Percentiles rank a stretch among this genome's conserved stretches.
These are phyloP conservation scores for Exobasidium cylindrosporum DNA, from an alignment of 1,284 basidiomycete genomes.

Conservation along the genomic window DNA sequence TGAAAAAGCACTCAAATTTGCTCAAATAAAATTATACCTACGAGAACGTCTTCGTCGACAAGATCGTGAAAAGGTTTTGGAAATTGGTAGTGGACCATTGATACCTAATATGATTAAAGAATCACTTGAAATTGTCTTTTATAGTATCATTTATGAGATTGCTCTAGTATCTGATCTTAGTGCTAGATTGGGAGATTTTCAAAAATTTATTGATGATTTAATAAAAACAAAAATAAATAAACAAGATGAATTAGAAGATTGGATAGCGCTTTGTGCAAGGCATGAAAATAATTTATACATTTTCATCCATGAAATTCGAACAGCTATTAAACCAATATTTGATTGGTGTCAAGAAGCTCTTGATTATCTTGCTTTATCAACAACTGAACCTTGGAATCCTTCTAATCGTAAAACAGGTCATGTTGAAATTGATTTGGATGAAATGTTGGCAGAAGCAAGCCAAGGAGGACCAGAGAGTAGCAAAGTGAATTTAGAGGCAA, in stretches of 20 bases:
- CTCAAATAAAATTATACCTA: conserved; percentile 16
- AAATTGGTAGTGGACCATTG: conserved; percentile 17
- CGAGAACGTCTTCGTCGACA: conserved; percentile 16
- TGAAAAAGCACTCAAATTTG: conserved; percentile 13
- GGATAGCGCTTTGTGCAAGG: conserved; percentile 19
- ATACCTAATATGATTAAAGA: conserved; percentile 18
- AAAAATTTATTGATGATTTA: conserved; percentile 20
- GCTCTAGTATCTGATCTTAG: conserved; percentile 13
- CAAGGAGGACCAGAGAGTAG: no score
- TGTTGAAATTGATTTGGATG: conserved; percentile 19
- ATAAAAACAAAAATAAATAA: conserved; percentile 1
- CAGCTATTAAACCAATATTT: conserved; percentile 16
- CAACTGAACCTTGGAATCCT: conserved; percentile 18
- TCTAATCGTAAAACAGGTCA: not conserved
- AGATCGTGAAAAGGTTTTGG: conserved; percentile 18
- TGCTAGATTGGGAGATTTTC: conserved; percentile 15
- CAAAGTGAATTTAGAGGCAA: not conserved
- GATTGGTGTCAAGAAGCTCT: conserved; percentile 19
- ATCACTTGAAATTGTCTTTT: conserved; percentile 19
- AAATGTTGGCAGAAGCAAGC: conserved; percentile 8
- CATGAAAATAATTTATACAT: conserved; percentile 20
- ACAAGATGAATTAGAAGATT: conserved; percentile 10
- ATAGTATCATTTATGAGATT: conserved; percentile 14
- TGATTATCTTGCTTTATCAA: conserved; percentile 20
- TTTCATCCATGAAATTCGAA: conserved; percentile 19